Evolutionary conservation across 2,329 filamentous ascomycete genomes (phyloP).

Genomic region (Fusarium acutatum): DNA sequence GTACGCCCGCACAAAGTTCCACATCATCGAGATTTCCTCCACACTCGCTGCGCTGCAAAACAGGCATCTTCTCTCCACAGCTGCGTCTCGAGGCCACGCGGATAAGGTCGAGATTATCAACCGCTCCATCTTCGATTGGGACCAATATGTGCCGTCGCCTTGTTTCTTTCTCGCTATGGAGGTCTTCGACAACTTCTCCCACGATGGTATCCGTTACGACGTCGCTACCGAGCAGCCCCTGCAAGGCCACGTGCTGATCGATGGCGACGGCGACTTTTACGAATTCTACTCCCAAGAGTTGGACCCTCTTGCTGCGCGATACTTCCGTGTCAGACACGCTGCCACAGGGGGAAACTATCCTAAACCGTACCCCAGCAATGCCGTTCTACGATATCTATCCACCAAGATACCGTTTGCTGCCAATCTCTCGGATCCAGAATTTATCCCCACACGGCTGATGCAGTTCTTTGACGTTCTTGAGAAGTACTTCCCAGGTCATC

Average conservation of each 20-base stretch:
- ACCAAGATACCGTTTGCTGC: slow-evolving; percentile 73
- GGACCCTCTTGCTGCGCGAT: slow-evolving; percentile 84
- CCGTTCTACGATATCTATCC: slow-evolving; percentile 68
- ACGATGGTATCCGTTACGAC: slow-evolving; percentile 94
- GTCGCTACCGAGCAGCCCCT: slow-evolving; percentile 80
- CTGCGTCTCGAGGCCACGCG: slow-evolving; percentile 77
- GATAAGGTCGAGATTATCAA: slow-evolving; percentile 95
- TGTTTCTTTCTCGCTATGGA: slow-evolving; percentile 99
- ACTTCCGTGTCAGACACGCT: slow-evolving; percentile 83
- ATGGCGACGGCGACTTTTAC: slow-evolving; percentile 86
- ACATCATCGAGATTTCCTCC: slow-evolving; percentile 93
- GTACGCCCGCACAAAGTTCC: slow-evolving; percentile 91
- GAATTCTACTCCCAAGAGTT: slow-evolving; percentile 88
- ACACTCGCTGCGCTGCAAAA: slow-evolving; percentile 81
- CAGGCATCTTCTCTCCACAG: slow-evolving; percentile 71
- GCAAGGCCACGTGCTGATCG: slow-evolving; percentile 89
- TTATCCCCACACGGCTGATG: slow-evolving; percentile 93
- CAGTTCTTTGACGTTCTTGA: slow-evolving; percentile 95
- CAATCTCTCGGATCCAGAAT: slow-evolving; percentile 86
- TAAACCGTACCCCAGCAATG: slow-evolving; percentile 65
- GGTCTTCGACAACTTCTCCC: slow-evolving; percentile 98
- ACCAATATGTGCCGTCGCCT: slow-evolving; percentile 83
- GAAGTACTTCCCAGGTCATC: slow-evolving; percentile 87
- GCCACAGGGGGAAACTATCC: slow-evolving; percentile 73
- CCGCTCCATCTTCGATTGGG: slow-evolving; percentile 94